Evolutionary conservation across 73 alveolate genomes (phyloP).

Genomic region (Paraurostyla sp.): DNA sequence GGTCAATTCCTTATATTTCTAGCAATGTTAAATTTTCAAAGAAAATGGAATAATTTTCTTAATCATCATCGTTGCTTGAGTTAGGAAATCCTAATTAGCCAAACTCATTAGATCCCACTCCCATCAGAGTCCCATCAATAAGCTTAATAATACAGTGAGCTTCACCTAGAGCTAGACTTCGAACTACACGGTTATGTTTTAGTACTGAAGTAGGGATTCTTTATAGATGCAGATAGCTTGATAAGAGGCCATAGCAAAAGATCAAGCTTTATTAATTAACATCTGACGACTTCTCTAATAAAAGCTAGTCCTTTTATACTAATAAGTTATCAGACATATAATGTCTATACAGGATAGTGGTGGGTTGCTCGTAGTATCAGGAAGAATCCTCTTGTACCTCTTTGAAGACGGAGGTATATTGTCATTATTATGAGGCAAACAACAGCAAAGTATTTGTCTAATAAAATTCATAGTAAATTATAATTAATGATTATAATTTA

Average conservation of each 20-base stretch:
- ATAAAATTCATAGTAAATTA: constrained; percentile 23
- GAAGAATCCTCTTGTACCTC: neutral
- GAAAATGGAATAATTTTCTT: neutral
- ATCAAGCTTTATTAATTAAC: neutral
- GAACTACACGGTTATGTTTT: neutral
- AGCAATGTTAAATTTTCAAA: neutral
- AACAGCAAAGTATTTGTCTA: constrained; percentile 12
- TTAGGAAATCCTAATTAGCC: constrained; percentile 39
- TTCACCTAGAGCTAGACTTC: neutral
- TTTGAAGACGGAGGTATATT: neutral
- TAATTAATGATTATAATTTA: neutral
- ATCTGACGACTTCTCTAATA: no score
- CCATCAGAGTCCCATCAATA: neutral
- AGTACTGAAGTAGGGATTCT: neutral
- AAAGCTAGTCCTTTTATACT: constrained; percentile 21
- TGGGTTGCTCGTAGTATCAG: no score
- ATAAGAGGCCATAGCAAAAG: constrained; percentile 37
- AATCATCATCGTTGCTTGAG: neutral
- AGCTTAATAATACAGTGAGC: constrained; percentile 19
- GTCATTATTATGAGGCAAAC: neutral
- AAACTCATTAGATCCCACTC: constrained; percentile 32
- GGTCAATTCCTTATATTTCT: neutral
- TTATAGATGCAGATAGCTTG: constrained; percentile 5
- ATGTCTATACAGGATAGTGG: no score
- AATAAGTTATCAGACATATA: no score